Conservation (phyloP, 768 basidiomycete genomes). For the Tricholoma furcatifolium region DNA sequence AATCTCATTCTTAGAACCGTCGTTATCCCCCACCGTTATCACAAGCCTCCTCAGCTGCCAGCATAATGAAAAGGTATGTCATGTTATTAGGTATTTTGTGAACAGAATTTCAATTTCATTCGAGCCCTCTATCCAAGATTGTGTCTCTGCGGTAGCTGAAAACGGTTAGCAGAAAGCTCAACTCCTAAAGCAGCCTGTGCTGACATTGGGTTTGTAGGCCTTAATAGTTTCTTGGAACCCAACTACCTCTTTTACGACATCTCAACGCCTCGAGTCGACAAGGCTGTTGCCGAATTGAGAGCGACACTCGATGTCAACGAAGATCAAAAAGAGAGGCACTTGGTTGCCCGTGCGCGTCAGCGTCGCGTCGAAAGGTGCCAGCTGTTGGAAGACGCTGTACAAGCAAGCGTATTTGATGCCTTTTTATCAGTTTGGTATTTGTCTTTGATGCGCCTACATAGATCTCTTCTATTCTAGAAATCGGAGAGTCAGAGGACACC, state of each 20-base stretch:
- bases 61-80: slow-evolving; percentile 71
- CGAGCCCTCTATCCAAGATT: slow-evolving; percentile 76
- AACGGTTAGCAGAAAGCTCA: slow-evolving; percentile 49
- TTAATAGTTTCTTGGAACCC: slow-evolving; percentile 63
- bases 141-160: slow-evolving; percentile 61
- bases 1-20: slow-evolving; percentile 51
- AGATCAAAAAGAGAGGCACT: slow-evolving; percentile 30
- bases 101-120: neutral
- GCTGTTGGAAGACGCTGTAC: slow-evolving; percentile 38
- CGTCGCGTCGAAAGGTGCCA: slow-evolving; percentile 44
- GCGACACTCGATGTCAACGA: slow-evolving; percentile 25
- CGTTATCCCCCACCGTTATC: slow-evolving; percentile 56
- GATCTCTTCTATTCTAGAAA: slow-evolving; percentile 48
- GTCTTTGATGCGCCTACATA: slow-evolving; percentile 9
- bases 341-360: slow-evolving; percentile 40
- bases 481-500: slow-evolving; percentile 59
- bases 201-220: slow-evolving; percentile 35
- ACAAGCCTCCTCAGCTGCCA: slow-evolving; percentile 69
- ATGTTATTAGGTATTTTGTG: neutral
- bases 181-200: neutral
- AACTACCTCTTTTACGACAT: slow-evolving; percentile 55
- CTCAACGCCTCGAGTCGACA: slow-evolving; percentile 39
- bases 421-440: neutral
- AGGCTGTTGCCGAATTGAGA: slow-evolving; percentile 37
- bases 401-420: slow-evolving; percentile 40